Conservation (phyloP, 345 rosid genomes). For the Eucalyptus cloeziana region DNA sequence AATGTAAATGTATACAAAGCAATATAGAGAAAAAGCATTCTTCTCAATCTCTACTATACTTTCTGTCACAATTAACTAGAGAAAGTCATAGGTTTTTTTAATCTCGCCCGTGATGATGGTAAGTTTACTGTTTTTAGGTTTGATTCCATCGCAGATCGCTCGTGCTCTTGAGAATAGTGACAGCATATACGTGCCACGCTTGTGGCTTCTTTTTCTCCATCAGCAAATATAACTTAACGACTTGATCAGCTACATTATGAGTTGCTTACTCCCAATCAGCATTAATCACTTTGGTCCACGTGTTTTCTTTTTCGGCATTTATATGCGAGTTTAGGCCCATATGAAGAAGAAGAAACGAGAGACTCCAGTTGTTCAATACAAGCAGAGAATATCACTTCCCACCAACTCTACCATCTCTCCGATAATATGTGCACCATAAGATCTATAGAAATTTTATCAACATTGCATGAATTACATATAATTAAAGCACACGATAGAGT, state of each 20-base stretch:
- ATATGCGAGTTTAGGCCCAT: not conserved
- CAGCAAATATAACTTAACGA: not conserved
- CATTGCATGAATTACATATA: not conserved
- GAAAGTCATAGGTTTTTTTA: not conserved
- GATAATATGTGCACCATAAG: not conserved
- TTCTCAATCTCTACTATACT: too few relatives aligned
- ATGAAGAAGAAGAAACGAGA: not conserved
- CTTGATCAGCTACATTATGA: not conserved
- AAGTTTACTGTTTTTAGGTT: not conserved
- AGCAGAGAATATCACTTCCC: not conserved
- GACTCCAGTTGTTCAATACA: not conserved
- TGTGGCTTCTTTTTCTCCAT: not conserved
- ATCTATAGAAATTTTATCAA: not conserved
- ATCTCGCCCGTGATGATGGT: not conserved
- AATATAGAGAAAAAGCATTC: too few relatives aligned
- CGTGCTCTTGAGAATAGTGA: not conserved
- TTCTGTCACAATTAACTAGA: not conserved
- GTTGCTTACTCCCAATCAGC: not conserved
- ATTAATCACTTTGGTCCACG: not conserved
- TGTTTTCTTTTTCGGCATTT: not conserved
- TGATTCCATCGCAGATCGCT: not conserved
- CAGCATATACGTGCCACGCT: not conserved
- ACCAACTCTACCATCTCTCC: not conserved
- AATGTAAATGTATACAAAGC: too few relatives aligned
- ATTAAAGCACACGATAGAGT: not conserved